These are phyloP conservation scores for Phaeosphaeria sp. DNA, from an alignment of 2,329 filamentous ascomycete genomes.

Conservation along the genomic window DNA sequence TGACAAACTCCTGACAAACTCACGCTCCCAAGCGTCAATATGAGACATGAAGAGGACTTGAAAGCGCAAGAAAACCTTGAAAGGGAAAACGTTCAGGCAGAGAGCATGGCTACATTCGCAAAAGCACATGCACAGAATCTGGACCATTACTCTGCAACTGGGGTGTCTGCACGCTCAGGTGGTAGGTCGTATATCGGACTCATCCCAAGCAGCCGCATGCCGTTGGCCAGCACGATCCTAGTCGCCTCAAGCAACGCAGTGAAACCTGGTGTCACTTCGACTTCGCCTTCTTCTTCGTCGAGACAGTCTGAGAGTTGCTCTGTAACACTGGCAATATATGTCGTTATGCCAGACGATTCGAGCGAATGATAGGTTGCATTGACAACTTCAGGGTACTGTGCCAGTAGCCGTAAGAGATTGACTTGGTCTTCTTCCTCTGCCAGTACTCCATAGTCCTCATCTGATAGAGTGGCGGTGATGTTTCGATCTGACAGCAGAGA, in stretches of 20 bases:
- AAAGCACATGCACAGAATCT: too few relatives aligned
- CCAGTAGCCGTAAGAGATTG: conserved; percentile 35
- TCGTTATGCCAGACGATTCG: conserved; percentile 35
- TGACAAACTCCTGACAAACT: too few relatives aligned
- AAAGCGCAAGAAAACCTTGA: too few relatives aligned
- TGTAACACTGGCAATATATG: conserved; percentile 35
- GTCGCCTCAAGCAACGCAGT: conserved; percentile 35
- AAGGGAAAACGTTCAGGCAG: too few relatives aligned
- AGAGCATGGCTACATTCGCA: too few relatives aligned
- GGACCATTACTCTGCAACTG: conserved; percentile 10
- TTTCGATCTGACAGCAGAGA: conserved; percentile 20
- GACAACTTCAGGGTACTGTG: conserved; percentile 40
- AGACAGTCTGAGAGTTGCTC: conserved; percentile 34
- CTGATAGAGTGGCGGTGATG: conserved; percentile 16
- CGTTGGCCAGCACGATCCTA: conserved; percentile 37
- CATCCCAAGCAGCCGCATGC: conserved; percentile 37
- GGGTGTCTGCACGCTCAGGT: conserved; percentile 34
- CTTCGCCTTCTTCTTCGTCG: conserved; percentile 17
- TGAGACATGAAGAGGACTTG: too few relatives aligned
- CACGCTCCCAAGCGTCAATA: too few relatives aligned
- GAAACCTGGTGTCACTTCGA: conserved; percentile 21
- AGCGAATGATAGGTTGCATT: conserved; percentile 31
- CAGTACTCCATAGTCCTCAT: conserved; percentile 29
- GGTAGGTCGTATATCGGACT: conserved; percentile 16
- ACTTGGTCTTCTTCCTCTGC: conserved; percentile 32